Conservation (phyloP, 768 basidiomycete genomes). For the Leccinum aurantiacum region DNA sequence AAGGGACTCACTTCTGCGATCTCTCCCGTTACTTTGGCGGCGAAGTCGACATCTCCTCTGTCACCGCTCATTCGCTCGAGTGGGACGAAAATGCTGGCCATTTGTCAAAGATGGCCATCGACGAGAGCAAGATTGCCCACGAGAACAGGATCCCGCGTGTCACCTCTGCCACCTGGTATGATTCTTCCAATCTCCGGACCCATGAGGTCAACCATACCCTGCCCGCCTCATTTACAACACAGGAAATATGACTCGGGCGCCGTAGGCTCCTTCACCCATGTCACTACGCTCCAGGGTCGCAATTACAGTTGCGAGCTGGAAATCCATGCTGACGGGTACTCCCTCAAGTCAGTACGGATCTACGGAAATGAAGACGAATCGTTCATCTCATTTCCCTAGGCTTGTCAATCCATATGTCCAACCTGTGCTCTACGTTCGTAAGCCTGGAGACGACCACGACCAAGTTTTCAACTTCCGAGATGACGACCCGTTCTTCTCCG, state of each 20-base stretch:
- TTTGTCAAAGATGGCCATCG: constrained; percentile 76
- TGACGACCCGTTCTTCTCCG: constrained; percentile 94
- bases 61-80: constrained; percentile 85
- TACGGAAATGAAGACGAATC: constrained; percentile 10
- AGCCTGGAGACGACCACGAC: constrained; percentile 77
- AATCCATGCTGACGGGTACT: constrained; percentile 92
- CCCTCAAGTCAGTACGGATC: constrained; percentile 57
- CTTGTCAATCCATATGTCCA: constrained; percentile 92
- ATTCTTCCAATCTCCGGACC: constrained; percentile 23
- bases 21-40: constrained; percentile 97
- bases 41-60: constrained; percentile 81
- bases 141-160: constrained; percentile 93
- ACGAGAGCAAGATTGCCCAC: constrained; percentile 80
- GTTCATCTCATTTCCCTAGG: constrained; percentile 39
- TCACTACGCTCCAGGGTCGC: constrained; percentile 86
- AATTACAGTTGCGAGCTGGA: constrained; percentile 96
- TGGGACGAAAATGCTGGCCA: constrained; percentile 89
- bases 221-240: constrained; percentile 20
- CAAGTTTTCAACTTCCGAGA: constrained; percentile 69
- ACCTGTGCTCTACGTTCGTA: constrained; percentile 84
- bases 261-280: constrained; percentile 88
- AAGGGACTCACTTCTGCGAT: constrained; percentile 97
- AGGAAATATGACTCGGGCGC: constrained; percentile 97
- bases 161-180: constrained; percentile 86
- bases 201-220: constrained; percentile 14